These are phyloP conservation scores for Eucalyptus microcorys DNA, from an alignment of 345 rosid genomes.

Conservation along the genomic window DNA sequence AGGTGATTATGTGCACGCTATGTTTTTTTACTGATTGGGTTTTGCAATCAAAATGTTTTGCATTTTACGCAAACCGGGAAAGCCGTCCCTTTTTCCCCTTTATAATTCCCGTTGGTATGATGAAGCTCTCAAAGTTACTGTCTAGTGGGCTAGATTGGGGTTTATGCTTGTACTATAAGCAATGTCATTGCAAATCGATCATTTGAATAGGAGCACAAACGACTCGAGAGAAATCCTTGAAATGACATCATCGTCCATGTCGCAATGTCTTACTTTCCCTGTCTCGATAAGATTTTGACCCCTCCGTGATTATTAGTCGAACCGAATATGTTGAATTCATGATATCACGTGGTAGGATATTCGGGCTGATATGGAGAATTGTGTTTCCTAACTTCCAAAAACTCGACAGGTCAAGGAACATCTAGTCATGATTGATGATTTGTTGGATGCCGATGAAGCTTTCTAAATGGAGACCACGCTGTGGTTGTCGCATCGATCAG, in stretches of 20 bases:
- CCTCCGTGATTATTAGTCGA: background rate
- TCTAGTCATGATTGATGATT: background rate
- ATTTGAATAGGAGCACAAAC: background rate
- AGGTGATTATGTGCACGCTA: background rate
- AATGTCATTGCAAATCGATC: background rate
- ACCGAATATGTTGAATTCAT: background rate
- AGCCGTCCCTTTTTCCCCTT: background rate
- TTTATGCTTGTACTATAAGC: background rate
- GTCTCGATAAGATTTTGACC: background rate
- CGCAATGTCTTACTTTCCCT: background rate
- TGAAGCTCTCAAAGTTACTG: background rate
- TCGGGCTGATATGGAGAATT: background rate
- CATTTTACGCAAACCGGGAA: background rate
- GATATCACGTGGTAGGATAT: background rate
- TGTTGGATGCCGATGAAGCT: slow-evolving; percentile 7
- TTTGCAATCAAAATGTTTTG: background rate
- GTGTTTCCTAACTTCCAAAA: background rate
- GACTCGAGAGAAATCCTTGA: background rate
- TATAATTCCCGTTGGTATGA: background rate
- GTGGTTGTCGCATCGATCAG: slow-evolving; percentile 7
- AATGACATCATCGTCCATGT: background rate
- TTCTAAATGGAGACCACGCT: slow-evolving; percentile 28
- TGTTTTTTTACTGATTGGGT: background rate
- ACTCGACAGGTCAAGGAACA: background rate
- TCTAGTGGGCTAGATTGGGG: background rate